Conservation (phyloP, 2,329 filamentous ascomycete species). For the Neurospora sp. region DNA sequence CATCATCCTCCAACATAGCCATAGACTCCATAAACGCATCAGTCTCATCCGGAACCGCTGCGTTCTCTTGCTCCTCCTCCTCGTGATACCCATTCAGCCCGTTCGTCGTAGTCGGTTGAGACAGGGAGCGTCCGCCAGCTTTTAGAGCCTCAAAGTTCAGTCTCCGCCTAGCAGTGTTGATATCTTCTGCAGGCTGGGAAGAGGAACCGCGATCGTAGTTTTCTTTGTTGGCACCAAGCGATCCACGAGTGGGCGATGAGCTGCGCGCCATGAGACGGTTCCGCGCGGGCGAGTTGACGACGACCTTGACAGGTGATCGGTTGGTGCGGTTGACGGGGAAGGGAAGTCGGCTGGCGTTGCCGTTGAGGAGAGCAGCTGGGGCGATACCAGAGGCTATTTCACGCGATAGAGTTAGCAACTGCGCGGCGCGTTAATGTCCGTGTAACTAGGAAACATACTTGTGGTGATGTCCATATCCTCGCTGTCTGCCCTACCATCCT, state of each 20-base stretch:
- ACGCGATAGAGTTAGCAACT: background rate
- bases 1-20: constrained; percentile 27
- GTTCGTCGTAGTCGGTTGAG: constrained; percentile 18
- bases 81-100: constrained; percentile 10
- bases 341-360: constrained; percentile 37
- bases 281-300: constrained; percentile 49
- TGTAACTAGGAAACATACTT: constrained; percentile 21
- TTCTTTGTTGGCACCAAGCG: constrained; percentile 17
- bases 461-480: constrained; percentile 43
- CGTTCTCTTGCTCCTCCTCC: constrained; percentile 11
- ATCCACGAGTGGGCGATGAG: constrained; percentile 38
- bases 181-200: constrained; percentile 19
- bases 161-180: constrained; percentile 37
- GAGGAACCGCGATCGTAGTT: constrained; percentile 4
- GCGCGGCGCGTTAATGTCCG: background rate
- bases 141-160: constrained; percentile 39
- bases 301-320: constrained; percentile 54
- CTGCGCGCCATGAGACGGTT: constrained; percentile 47
- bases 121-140: constrained; percentile 12
- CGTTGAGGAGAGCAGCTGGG: constrained; percentile 39
- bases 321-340: constrained; percentile 29
- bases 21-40: constrained; percentile 27
- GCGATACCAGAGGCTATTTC: constrained; percentile 32
- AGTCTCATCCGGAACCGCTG: constrained; percentile 15
- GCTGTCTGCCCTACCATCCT: constrained; percentile 28